phyloP scores from a whole-genome alignment of 2,329 filamentous ascomycete species.

The Aspergillus luchuensis region DNA sequence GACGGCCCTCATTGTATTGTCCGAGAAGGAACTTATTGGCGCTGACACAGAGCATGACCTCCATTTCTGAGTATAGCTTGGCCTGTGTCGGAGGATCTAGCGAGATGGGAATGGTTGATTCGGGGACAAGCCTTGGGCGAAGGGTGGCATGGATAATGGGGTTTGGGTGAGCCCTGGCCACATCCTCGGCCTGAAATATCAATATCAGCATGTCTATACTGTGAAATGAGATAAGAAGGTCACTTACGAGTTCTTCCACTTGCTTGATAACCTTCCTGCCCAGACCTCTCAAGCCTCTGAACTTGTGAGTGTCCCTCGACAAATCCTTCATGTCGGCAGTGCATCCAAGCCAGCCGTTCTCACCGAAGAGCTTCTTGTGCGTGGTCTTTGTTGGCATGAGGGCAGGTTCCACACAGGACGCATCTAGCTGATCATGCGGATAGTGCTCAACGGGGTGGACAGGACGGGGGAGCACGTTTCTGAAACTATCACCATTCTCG shows the following conservation, averaged over 20 bases:
- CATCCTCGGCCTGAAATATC: constrained; percentile 27
- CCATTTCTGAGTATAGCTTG: constrained; percentile 49
- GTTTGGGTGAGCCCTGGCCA: constrained; percentile 25
- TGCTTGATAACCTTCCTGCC: constrained; percentile 45
- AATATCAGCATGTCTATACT: constrained; percentile 3
- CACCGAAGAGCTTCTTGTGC: constrained; percentile 48
- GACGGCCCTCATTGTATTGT: constrained; percentile 43
- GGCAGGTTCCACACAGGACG: constrained; percentile 1
- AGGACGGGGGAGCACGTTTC: neutral
- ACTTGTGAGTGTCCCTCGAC: constrained; percentile 30
- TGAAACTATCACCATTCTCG: constrained; percentile 7
- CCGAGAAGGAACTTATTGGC: constrained; percentile 49
- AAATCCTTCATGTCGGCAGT: constrained; percentile 35
- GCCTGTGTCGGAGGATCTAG: constrained; percentile 45
- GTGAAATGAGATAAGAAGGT: neutral
- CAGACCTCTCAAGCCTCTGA: constrained; percentile 35
- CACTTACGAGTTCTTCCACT: constrained; percentile 40
- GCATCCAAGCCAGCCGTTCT: constrained; percentile 43
- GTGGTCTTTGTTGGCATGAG: constrained; percentile 14
- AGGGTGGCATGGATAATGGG: constrained; percentile 11
- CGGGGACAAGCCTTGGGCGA: constrained; percentile 21
- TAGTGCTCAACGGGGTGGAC: too few relatives aligned
- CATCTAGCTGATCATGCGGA: neutral
- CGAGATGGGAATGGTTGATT: constrained; percentile 40
- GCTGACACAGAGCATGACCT: constrained; percentile 48